Conservation (phyloP, 805 yeast species). For the Helenozyma rhizophorensis region DNA sequence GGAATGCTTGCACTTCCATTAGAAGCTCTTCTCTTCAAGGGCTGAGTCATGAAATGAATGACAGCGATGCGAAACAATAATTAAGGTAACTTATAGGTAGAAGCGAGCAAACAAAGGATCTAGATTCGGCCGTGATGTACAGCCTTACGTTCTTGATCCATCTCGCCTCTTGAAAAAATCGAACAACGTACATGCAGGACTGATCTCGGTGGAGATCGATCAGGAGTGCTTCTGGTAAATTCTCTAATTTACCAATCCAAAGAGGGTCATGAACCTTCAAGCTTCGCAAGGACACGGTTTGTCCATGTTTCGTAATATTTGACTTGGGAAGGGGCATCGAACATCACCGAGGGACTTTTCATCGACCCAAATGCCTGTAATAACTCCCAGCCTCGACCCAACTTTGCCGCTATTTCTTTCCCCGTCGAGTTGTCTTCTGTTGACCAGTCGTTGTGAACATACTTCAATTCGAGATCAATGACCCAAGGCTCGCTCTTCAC, state of each 20-base stretch:
- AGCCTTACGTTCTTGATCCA: no score
- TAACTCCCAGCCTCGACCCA: constrained; percentile 31
- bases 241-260: no score
- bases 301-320: constrained; percentile 33
- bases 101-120: no score
- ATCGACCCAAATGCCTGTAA: constrained; percentile 30
- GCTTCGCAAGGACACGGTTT: constrained; percentile 7
- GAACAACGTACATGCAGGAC: no score
- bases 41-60: no score
- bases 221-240: no score
- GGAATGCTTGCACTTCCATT: constrained; percentile 9
- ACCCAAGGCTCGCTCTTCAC: constrained; percentile 62
- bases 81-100: no score
- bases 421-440: constrained; percentile 16
- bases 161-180: no score
- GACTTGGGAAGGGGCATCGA: constrained; percentile 27
- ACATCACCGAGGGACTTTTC: constrained; percentile 27
- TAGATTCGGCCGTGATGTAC: no score
- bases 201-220: no score
- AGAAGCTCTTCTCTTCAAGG: constrained; percentile 14
- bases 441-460: constrained; percentile 30
- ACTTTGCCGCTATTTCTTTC: constrained; percentile 25
- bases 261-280: constrained; percentile 3
- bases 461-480: constrained; percentile 45
- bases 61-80: no score